These are phyloP conservation scores for Triticum urartu DNA, from an alignment of 176 grass and related monocot species.

Conservation along the genomic window DNA sequence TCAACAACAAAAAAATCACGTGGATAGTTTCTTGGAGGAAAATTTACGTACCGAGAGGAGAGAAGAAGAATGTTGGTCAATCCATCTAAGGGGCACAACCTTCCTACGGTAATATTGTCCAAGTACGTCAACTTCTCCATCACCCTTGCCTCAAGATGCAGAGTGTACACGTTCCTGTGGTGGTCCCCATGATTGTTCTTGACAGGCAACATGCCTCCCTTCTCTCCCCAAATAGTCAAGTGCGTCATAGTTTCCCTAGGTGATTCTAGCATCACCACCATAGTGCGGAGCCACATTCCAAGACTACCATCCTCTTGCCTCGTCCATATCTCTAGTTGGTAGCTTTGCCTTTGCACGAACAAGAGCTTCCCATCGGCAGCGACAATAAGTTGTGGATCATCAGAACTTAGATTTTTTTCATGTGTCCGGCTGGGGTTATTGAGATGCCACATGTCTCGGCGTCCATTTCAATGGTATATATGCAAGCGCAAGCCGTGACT, in stretches of 20 bases:
- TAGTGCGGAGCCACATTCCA: neutral
- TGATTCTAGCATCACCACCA: neutral
- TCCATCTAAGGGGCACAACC: neutral
- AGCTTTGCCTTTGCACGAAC: neutral
- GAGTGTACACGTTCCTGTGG: neutral
- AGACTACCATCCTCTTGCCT: neutral
- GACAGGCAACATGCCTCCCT: neutral
- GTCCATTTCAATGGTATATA: neutral
- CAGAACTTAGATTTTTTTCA: neutral
- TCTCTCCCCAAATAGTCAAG: neutral
- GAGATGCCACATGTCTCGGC: neutral
- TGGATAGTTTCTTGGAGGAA: too few relatives aligned
- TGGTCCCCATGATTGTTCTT: neutral
- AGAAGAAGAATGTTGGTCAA: neutral
- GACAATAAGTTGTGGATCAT: neutral
- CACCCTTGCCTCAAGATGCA: neutral
- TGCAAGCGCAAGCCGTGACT: neutral
- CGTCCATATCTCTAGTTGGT: neutral
- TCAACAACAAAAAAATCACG: too few relatives aligned
- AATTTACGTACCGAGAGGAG: neutral
- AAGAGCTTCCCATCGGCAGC: neutral
- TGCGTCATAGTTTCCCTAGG: neutral
- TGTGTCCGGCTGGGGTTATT: neutral
- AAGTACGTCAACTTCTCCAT: neutral
- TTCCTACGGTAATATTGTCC: neutral